Base-by-base conservation (phyloP, 345 rosid genomes). In the Populus euphratica region DNA sequence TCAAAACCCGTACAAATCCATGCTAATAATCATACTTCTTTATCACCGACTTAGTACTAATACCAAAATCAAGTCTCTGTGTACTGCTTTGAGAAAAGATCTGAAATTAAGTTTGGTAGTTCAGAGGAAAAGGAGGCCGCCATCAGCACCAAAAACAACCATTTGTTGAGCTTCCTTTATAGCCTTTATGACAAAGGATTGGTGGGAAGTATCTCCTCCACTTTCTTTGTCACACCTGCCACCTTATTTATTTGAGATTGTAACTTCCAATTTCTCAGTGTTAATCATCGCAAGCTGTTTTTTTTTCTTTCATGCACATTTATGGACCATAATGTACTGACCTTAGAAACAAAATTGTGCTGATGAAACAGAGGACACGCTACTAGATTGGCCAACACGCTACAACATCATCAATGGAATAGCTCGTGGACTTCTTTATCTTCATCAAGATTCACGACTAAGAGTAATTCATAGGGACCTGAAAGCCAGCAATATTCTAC, bases 391-490 rank as follows among this genome's bases (percentile, higher is more conserved):
- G 70, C 77, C 50, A 2, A 74, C 20, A 23, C 69, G 77, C 18
- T 11, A 13, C 9, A 29, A 29, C 77, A 74, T 74, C 13, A 63
- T 74, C 33, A 27, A 63, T 29, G 77, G 70, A 14, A 74, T 74
- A 23, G 77, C 69, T 25, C 18, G 70, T 2, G 69, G 77, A 27
- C 69, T 62, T 59, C 61, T 83, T 21, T 86, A 87, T 79, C 86
- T 87, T n/a, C 63, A 56, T 25, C 63, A 56, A 9, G 75, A 52
- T 62, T 74, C 69, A n/a, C 63, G 69, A 0, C 47, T 74, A 7
- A 41, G 77, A 43, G 47, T 74, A 33, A 74, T 74, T 61, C 69
- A 74, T 43, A 62, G 69, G 41, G 77, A 74, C 39, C 69, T 74
- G 23, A 74, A 74, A 27, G 77, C 77, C 16, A 12, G 59, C 23